Evolutionary conservation across 805 yeast species (phyloP), one percentile per base, ranked within the genome.

Genomic region (Teunomyces atbi): DNA sequence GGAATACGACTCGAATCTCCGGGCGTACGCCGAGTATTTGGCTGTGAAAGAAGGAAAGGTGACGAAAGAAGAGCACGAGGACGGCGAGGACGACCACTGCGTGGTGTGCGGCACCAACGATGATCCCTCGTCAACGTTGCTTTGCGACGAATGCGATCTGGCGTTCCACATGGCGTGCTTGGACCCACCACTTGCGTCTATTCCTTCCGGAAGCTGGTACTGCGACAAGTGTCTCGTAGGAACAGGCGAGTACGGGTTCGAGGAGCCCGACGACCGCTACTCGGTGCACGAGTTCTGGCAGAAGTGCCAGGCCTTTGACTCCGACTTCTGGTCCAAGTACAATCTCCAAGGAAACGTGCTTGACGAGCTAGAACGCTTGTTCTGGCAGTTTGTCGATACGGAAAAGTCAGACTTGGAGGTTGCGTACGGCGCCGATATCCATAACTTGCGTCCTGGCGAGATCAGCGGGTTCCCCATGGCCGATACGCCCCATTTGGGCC

Each of bases 171-270:
- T 74, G 65, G 65, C 68, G 33, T 89, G 96, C 59, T 66, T 89
- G n/a, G 65, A 64, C 11, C 85, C 85, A 2, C 82, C 82, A 1
- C 53, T 85, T 19, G 58, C 64, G 0, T 56, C 57, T 2, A 66
- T 83, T 1, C 90, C 91, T 0, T 59, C 70, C 20, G 79, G 78
- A 8, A 77, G 73, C 13, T 91, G 96, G 96, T 84, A 76, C 58
- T 91, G 98, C 62, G 85, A 84, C 42, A 78, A 77, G 46, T 91
- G 98, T 64, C 69, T 91, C n/a, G 73, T 86, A 11, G 96, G 96
- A 0, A 84, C 88, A 34, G 92, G 94, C 1, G 90, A 83, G 52
- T 91, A 89, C 58, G 96, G 96, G 0, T 91, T 92, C 62, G 91
- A 86, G 52, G 94, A 86, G 52, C 71, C 74, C 1, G 77, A 82